Evolutionary conservation across 169 alveolate species (phyloP), one percentile per base, ranked within the genome.

Genomic region (Plasmodium ovale): DNA sequence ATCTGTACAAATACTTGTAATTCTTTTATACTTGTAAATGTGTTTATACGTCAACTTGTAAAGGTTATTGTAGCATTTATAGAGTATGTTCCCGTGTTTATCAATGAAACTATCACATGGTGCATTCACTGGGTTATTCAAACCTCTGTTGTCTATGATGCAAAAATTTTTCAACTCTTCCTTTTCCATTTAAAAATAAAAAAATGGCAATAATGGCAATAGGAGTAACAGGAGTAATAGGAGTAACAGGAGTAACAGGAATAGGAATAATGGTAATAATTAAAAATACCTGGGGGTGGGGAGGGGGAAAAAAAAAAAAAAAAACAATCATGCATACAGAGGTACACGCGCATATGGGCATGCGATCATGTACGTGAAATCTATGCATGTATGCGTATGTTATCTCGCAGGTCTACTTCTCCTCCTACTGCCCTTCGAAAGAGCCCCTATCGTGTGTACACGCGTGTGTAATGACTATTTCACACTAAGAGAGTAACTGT

Each of bases 11-110:
- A 79, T 65, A 16, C 56, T 33, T 5, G 72, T 58, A 33, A 79
- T 65, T 56, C 89, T 65, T n/a, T 79, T 79, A 21, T 79, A 79
- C 19, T 79, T 79, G 33, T 64, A 79, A 9, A 79, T 31, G 27
- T 79, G 89, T 47, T 65, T 79, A 44, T 79, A 59, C 0, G 89
- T 79, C 65, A 79, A 31, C 44, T 79, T 79, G 49, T 79, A 79
- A 12, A 79, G n/a, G 27, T 37, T 14, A 42, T 65, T 53, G 27
- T 79, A 79, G n/a, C 59, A 19, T 64, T 79, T 79, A 79, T 64
- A 79, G 29, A 79, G 62, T 37, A 58, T n/a, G 51, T 79, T 79
- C 6, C 89, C 89, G 65, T 79, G 62, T 19, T 79, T 79, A 68
- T 79, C 89, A 33, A 79, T 64, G 9, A 79, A 12, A 29, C 33